Base-by-base conservation (phyloP, 2,329 filamentous ascomycete genomes). In the Sarocladium brachiariae region DNA sequence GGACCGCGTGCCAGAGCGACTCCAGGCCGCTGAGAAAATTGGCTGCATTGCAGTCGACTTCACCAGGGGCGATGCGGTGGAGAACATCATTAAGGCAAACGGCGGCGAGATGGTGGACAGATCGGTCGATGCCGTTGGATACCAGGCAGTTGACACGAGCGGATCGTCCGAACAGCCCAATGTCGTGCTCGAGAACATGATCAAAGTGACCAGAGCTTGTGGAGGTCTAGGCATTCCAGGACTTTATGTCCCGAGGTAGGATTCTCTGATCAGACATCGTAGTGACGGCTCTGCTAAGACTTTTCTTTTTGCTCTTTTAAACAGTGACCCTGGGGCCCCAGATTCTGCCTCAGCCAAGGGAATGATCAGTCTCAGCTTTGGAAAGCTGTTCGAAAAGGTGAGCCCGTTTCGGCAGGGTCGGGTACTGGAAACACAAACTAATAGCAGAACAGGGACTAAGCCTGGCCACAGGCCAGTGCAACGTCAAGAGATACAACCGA, bases 321-420 rank as follows among this genome's bases (percentile, higher is more conserved):
- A 14, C n/a, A 54, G 64, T 21, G 79, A 86, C 54, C 82, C 82
- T 13, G 81, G 82, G 43, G 82, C 81, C 27, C 76, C 80, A 2
- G 81, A 86, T 53, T 72, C 72, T 50, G 75, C 80, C 38, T 71
- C 74, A 16, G 77, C 73, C n/a, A 80, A 83, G 57, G 82, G 82
- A 0, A 78, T 82, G 71, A 78, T 86, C 50, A 69, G 80, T 54
- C 68, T 85, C 24, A 80, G 76, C 50, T 86, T 86, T 57, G 81
- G 82, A 51, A 86, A 86, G 62, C 67, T 86, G 0, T 86, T 86
- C 57, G 81, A 86, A 57, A 86, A 86, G 72, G 79, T 75, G 62
- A n/a, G n/a, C n/a, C n/a, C n/a, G n/a, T n/a, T n/a, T n/a, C n/a
- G n/a, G n/a, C n/a, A n/a, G n/a, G n/a, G n/a, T n/a, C n/a, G n/a